Evolutionary conservation across 306 rosid species (phyloP).

Genomic region (Begonia fuchsioides): DNA sequence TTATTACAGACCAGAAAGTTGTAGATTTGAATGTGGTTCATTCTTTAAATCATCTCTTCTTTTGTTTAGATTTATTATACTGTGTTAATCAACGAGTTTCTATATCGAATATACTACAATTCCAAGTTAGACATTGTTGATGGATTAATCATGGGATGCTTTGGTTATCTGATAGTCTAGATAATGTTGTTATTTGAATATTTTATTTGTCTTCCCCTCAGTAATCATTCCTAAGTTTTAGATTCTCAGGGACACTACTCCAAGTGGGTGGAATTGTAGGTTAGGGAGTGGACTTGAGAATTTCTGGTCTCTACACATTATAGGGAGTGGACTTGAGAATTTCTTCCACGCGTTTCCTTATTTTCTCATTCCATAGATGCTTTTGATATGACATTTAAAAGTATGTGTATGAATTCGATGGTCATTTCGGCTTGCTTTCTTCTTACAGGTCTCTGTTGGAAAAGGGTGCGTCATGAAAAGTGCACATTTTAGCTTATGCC

Average conservation of each 20-base stretch:
- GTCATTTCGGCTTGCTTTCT: constrained; percentile 15
- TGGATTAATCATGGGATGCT: too few species aligned
- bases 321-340: not conserved
- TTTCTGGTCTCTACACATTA: not conserved
- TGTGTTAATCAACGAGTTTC: too few species aligned
- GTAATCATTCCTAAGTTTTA: not conserved
- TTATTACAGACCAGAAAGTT: constrained; percentile 56
- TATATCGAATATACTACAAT: too few species aligned
- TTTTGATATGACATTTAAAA: not conserved
- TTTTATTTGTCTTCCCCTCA: not conserved
- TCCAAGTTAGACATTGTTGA: too few species aligned
- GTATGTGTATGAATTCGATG: constrained; percentile 1
- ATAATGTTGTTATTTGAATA: not conserved
- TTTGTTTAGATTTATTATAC: not conserved
- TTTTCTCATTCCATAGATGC: not conserved
- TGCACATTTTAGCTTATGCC: not conserved
- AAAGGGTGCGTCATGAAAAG: constrained; percentile 48
- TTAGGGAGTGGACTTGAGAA: too few species aligned
- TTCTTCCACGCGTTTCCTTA: too few species aligned
- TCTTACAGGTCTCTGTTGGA: constrained; percentile 74
- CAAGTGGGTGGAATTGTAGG: not conserved
- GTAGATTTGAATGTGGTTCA: constrained; percentile 85
- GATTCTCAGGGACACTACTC: not conserved
- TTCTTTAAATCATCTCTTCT: constrained; percentile 1
- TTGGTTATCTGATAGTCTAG: too few species aligned